Evolutionary conservation across 148 eudicot species (phyloP).

Genomic region (Rhododendron kiyosumense): DNA sequence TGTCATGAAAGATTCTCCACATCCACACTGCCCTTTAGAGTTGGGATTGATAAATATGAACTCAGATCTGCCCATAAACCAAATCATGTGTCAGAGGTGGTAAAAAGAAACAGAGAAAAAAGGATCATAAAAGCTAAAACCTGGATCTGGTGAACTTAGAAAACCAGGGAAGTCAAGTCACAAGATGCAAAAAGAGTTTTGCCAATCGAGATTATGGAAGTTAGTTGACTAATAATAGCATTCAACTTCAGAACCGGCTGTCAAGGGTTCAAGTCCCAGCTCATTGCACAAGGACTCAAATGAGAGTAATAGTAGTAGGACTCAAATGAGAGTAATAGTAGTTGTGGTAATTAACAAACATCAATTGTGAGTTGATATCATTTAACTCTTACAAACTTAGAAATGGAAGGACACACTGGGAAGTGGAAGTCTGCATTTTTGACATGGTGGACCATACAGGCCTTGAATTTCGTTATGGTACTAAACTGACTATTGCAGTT

Average conservation of each 20-base stretch:
- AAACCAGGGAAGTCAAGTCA: neutral
- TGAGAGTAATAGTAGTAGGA: neutral
- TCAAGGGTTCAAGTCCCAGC: neutral
- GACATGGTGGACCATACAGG: neutral
- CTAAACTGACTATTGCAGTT: neutral
- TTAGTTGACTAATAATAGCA: neutral
- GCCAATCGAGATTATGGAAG: neutral
- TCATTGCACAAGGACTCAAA: neutral
- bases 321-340: neutral
- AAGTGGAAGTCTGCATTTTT: neutral
- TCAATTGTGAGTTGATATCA: neutral
- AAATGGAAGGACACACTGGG: neutral
- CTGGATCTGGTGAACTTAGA: neutral
- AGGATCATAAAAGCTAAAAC: neutral
- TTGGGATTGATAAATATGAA: slow-evolving; percentile 27
- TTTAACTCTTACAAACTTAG: neutral
- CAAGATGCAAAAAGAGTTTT: neutral
- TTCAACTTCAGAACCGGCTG: neutral
- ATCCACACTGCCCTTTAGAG: slow-evolving; percentile 27
- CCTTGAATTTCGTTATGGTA: neutral
- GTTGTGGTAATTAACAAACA: too few relatives aligned
- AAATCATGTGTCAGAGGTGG: neutral
- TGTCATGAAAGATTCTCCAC: slow-evolving; percentile 28
- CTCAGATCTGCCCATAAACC: slow-evolving; percentile 17
- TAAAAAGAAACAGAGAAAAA: neutral